phyloP scores from a whole-genome alignment of 306 rosid species.

The Arachis stenosperma region DNA sequence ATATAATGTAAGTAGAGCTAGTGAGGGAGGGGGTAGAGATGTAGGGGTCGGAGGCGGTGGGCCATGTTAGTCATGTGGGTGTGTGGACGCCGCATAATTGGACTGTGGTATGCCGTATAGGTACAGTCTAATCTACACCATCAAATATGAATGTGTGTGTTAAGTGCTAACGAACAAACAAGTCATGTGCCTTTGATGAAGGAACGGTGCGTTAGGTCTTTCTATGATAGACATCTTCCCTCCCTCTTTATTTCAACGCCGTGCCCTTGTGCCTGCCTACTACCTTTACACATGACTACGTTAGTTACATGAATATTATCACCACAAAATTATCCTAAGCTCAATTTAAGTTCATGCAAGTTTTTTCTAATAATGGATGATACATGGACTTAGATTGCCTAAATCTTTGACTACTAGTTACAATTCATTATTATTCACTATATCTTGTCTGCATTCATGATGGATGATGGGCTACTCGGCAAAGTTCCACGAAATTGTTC shows the following conservation, averaged over 20 bases:
- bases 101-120: conserved; percentile 33
- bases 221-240: conserved; percentile 16
- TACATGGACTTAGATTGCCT: not conserved
- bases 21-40: not conserved
- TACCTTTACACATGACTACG: too few relatives aligned
- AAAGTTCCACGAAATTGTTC: not conserved
- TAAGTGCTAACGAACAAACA: conserved; percentile 40
- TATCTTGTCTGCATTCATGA: not conserved
- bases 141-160: too few relatives aligned
- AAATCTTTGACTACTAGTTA: not conserved
- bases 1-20: not conserved
- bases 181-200: conserved; percentile 55
- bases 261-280: not conserved
- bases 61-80: conserved; percentile 35
- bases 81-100: conserved; percentile 41
- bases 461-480: not conserved
- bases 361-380: not conserved
- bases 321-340: not conserved
- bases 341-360: not conserved
- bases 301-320: too few relatives aligned
- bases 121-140: conserved; percentile 12
- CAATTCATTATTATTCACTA: too few relatives aligned
- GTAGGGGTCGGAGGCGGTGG: conserved; percentile 22
- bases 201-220: conserved; percentile 27
- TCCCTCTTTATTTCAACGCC: conserved; percentile 28